These are phyloP conservation scores for Phialocephala subalpina DNA, from an alignment of 2,329 filamentous ascomycete genomes.

Conservation along the genomic window DNA sequence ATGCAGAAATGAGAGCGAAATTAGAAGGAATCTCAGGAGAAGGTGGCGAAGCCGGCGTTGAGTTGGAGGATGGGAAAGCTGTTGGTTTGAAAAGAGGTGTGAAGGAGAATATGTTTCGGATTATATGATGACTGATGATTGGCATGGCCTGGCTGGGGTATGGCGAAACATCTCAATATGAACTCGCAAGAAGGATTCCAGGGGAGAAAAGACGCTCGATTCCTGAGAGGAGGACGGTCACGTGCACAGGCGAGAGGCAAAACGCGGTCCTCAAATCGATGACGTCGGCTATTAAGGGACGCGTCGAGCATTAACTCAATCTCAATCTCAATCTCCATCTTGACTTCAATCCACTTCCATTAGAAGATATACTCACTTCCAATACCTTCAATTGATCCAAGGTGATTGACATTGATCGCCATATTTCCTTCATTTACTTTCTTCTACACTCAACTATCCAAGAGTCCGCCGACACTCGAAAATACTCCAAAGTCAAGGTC, in stretches of 20 bases:
- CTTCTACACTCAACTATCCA: too few relatives aligned
- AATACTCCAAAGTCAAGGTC: not conserved
- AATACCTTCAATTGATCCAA: not conserved
- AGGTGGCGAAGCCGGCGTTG: constrained; percentile 74
- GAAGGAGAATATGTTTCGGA: constrained; percentile 79
- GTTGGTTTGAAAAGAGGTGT: constrained; percentile 78
- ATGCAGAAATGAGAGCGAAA: constrained; percentile 71
- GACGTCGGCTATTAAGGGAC: not conserved
- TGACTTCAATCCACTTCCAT: not conserved
- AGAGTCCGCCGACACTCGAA: not conserved
- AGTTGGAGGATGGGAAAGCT: constrained; percentile 78
- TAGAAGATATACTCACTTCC: not conserved
- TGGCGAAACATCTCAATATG: not conserved
- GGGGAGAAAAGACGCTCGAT: not conserved
- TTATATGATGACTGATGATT: constrained; percentile 57
- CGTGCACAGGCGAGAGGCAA: not conserved
- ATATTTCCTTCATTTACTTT: not conserved
- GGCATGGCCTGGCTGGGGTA: not conserved
- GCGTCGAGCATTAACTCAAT: constrained; percentile 2
- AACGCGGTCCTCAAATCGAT: not conserved
- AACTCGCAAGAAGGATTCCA: not conserved
- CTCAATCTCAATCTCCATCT: not conserved
- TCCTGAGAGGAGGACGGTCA: not conserved
- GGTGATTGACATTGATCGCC: not conserved
- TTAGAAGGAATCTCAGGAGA: constrained; percentile 74